Conservation (phyloP, 257 asterid genomes). For the Apocynum venetum region DNA sequence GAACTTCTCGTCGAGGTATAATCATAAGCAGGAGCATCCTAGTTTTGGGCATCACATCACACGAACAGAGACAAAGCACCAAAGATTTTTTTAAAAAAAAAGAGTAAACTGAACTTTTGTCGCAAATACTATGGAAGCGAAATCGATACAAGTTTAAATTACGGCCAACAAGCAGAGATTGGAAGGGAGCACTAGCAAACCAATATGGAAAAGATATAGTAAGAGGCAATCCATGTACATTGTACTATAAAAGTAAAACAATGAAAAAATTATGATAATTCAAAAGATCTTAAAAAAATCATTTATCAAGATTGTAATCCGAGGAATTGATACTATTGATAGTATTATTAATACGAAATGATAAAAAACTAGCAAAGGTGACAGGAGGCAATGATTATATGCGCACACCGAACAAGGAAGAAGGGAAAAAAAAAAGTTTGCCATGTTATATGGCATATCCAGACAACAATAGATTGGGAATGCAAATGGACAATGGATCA, state of each 20-base stretch:
- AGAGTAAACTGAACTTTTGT: not conserved
- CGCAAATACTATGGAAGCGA: not conserved
- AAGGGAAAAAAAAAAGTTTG: not conserved
- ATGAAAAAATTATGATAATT: not conserved
- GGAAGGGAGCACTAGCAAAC: not conserved
- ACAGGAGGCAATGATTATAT: not conserved
- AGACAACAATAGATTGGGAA: not conserved
- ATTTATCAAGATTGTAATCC: too few relatives aligned
- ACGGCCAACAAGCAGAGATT: not conserved
- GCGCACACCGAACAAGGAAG: not conserved
- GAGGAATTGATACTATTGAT: not conserved
- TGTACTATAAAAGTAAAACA: not conserved
- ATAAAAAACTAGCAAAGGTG: not conserved
- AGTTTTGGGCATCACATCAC: not conserved
- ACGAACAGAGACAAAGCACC: not conserved
- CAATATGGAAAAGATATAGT: not conserved
- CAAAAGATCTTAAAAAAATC: not conserved
- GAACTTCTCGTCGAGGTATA: conserved; percentile 54
- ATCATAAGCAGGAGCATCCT: conserved; percentile 59
- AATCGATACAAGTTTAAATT: not conserved
- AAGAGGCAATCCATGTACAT: not conserved
- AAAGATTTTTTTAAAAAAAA: not conserved
- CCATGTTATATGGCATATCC: not conserved
- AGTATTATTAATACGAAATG: not conserved
- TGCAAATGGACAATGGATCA: not conserved